These are phyloP conservation scores for Leccinum subgranulosum DNA, from an alignment of 768 basidiomycete genomes.

Conservation along the genomic window DNA sequence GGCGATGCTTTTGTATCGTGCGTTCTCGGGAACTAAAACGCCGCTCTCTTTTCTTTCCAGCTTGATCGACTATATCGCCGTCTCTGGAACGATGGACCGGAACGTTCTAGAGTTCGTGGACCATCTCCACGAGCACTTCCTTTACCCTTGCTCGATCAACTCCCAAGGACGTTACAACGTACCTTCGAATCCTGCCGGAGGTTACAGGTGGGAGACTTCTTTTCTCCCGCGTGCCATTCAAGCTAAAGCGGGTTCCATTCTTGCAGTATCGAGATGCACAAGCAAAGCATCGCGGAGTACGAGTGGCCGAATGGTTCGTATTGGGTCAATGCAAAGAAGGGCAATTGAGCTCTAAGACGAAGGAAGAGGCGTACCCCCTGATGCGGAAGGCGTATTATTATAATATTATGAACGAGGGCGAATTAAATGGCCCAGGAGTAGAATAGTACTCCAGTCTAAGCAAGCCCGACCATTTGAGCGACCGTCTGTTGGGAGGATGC, in stretches of 20 bases:
- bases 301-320: constrained; percentile 76
- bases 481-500: neutral
- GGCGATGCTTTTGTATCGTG: neutral
- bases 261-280: constrained; percentile 85
- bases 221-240: neutral
- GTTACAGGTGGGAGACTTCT: constrained; percentile 45
- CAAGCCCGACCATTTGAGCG: neutral
- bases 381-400: neutral
- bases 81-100: constrained; percentile 90
- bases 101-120: constrained; percentile 91
- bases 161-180: constrained; percentile 83
- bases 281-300: constrained; percentile 75
- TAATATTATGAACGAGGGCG: neutral
- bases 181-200: constrained; percentile 68
- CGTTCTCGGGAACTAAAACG: neutral
- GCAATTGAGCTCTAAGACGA: constrained; percentile 1
- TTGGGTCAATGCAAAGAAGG: constrained; percentile 17
- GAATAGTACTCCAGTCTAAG: neutral
- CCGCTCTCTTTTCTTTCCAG: constrained; percentile 35
- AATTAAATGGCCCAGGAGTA: neutral
- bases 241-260: neutral
- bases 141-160: constrained; percentile 87
- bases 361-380: neutral
- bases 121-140: constrained; percentile 93
- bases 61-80: constrained; percentile 89